phyloP scores from a whole-genome alignment of 495 filamentous ascomycete species.

The Hypomontagnella monticulosa region DNA sequence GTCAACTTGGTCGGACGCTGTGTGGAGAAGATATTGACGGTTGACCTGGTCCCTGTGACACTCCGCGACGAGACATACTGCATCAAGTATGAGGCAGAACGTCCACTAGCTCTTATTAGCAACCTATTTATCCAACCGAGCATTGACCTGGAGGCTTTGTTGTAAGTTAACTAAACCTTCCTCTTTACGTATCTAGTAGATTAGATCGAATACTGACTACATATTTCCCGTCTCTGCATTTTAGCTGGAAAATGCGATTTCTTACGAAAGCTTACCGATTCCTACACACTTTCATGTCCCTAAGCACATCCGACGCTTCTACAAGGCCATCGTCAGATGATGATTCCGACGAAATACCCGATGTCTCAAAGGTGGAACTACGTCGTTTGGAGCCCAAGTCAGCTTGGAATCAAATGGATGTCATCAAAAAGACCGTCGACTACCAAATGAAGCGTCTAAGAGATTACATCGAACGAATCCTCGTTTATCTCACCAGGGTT shows the following conservation, averaged over 20 bases:
- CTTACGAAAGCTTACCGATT: slow-evolving; percentile 19
- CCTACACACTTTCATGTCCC: not conserved
- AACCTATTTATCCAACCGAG: slow-evolving; percentile 6
- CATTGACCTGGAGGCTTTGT: slow-evolving; percentile 12
- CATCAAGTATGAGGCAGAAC: not conserved
- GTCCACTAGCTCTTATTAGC: slow-evolving; percentile 8
- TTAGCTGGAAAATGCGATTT: slow-evolving; percentile 24
- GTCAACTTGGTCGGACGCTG: slow-evolving; percentile 30
- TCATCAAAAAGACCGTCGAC: not conserved
- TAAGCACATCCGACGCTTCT: not conserved
- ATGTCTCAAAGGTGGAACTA: not conserved
- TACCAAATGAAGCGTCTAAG: slow-evolving; percentile 5
- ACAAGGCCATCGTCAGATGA: not conserved
- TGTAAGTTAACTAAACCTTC: slow-evolving; percentile 2
- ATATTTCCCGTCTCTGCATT: no score
- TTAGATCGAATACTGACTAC: no score
- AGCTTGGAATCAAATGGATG: not conserved
- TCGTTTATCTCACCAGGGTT: slow-evolving; percentile 2
- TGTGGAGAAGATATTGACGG: slow-evolving; percentile 31
- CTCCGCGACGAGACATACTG: not conserved
- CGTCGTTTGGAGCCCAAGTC: not conserved
- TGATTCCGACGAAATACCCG: not conserved
- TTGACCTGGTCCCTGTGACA: slow-evolving; percentile 18
- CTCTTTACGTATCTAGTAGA: no score
- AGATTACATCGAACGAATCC: not conserved